Evolutionary conservation across 2,329 filamentous ascomycete species (phyloP).

Genomic region (Polytolypa hystricis): DNA sequence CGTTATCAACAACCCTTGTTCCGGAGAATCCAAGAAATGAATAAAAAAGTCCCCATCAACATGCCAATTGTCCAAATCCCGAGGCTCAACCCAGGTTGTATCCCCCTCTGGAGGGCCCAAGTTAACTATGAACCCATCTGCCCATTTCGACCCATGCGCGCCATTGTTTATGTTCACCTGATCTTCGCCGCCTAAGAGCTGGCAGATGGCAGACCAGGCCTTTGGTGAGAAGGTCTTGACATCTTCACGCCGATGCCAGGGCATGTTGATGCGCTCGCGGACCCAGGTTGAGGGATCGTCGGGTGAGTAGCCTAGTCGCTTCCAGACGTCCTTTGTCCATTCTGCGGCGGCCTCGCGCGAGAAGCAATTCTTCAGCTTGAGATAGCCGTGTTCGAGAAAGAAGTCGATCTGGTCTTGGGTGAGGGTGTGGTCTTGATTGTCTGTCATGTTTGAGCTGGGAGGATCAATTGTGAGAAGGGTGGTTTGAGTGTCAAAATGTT

Average conservation of each 20-base stretch:
- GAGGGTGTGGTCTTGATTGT: slow-evolving; percentile 18
- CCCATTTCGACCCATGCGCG: slow-evolving; percentile 44
- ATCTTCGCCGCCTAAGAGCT: slow-evolving; percentile 54
- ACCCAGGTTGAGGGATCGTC: slow-evolving; percentile 55
- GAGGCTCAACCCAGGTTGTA: slow-evolving; percentile 40
- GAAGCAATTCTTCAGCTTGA: slow-evolving; percentile 45
- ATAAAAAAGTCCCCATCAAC: slow-evolving; percentile 63
- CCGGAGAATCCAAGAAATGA: slow-evolving; percentile 59
- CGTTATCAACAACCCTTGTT: slow-evolving; percentile 58
- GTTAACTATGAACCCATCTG: slow-evolving; percentile 59
- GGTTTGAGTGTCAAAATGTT: too few species aligned
- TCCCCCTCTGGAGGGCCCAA: slow-evolving; percentile 47
- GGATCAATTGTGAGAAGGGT: too few species aligned
- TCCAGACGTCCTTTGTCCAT: slow-evolving; percentile 47
- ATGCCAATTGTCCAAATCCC: slow-evolving; percentile 51
- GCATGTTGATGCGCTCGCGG: slow-evolving; percentile 54
- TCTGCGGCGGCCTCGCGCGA: slow-evolving; percentile 36
- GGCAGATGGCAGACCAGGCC: slow-evolving; percentile 56
- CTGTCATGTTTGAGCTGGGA: neutral
- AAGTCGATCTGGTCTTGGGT: slow-evolving; percentile 39
- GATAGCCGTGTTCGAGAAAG: slow-evolving; percentile 46
- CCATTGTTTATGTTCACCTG: slow-evolving; percentile 37
- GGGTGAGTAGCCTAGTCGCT: slow-evolving; percentile 52
- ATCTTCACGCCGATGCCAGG: slow-evolving; percentile 44
- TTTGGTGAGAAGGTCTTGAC: slow-evolving; percentile 49